These are phyloP conservation scores for Turritis glabra DNA, from an alignment of 345 rosid species.

Conservation along the genomic window DNA sequence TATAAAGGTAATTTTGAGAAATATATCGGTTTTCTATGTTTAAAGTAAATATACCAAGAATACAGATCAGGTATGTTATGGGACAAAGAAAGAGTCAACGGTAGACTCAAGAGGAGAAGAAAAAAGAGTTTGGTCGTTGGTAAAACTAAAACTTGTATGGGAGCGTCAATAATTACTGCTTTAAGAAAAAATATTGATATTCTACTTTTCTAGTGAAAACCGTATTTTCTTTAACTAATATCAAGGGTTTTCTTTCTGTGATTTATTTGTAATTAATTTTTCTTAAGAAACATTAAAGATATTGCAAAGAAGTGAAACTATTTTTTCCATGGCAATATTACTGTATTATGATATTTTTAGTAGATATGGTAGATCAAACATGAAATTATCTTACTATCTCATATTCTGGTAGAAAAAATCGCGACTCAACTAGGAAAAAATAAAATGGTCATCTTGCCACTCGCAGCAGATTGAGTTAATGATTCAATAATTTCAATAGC, in stretches of 20 bases:
- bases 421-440: background rate
- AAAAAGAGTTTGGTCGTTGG: conserved; percentile 8
- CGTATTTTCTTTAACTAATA: no score
- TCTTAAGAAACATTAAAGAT: no score
- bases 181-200: background rate
- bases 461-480: background rate
- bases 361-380: background rate
- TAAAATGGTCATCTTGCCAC: background rate
- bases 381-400: background rate
- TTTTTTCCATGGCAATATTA: background rate
- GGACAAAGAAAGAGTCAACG: conserved; percentile 34
- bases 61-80: background rate
- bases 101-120: background rate
- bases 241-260: no score
- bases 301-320: no score
- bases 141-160: conserved; percentile 5
- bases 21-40: background rate
- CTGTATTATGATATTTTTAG: background rate
- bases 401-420: background rate
- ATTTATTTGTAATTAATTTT: no score
- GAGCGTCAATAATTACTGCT: conserved; percentile 22
- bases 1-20: background rate
- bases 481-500: no score
- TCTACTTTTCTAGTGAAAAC: background rate
- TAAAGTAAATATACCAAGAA: background rate